Evolutionary conservation across 192 early-diverging fungal species (phyloP), one percentile per base, ranked within the genome.

Genomic region (Geranomyces variabilis): DNA sequence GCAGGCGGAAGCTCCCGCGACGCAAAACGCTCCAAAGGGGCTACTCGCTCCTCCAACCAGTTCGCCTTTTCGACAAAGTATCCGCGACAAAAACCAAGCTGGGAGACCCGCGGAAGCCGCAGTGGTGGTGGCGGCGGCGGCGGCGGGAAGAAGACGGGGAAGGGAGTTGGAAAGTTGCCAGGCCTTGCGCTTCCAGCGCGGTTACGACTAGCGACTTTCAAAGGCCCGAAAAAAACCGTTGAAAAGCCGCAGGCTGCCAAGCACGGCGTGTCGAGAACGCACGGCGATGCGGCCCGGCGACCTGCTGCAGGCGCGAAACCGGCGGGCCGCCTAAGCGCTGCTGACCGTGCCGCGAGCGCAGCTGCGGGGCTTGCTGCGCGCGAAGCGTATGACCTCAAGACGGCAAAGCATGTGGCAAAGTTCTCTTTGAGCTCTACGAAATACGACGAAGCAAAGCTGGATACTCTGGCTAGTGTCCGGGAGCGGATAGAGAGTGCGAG

Each of bases 31-130:
- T 3, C 36, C 10, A 41, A 41, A 41, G 5, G 36, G 36, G 36
- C 36, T 41, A 46, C 70, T 31, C 70, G 70, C n/a, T 53, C 70
- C 12, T 63, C 70, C 30, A 72, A 48, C 49, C 70, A 72, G 36
- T 72, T 72, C 61, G 64, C 70, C 14, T 72, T 72, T 53, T 72
- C 70, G 9, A 72, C 70, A 10, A 63, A 64, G 36, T 72, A 64
- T 64, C 70, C 70, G n/a, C 70, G 70, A 26, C 59, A 72, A 34
- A 19, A 31, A 47, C 63, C 31, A 10, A 41, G 10, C 6, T 45
- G n/a, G 21, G 58, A 34, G 5, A 26, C 9, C 56, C 9, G 12
- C 24, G 30, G 30, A 8, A 62, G 34, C 24, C 14, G 29, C 8
- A 62, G 13, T 34, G 29, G 60, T 9, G 34, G 7, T 22, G 51